Percentiles rank a stretch among this genome's conserved stretches.
These are phyloP conservation scores for Dissophora ornata DNA, from an alignment of 192 early-diverging fungal species.

Conservation along the genomic window DNA sequence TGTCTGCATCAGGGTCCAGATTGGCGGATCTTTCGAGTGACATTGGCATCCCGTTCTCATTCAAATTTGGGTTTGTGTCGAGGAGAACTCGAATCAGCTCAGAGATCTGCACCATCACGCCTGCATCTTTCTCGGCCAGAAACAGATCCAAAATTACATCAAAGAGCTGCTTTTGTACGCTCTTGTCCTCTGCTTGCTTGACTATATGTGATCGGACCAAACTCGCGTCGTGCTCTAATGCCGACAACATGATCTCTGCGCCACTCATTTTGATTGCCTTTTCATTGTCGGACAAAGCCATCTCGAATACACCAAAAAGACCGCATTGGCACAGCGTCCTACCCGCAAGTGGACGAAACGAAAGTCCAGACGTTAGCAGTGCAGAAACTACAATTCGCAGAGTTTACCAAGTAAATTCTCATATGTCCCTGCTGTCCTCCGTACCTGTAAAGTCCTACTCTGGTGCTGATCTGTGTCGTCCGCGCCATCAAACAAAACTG, in stretches of 20 bases:
- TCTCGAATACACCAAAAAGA: constrained; percentile 80
- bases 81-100: constrained; percentile 82
- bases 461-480: constrained; percentile 71
- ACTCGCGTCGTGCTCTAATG: constrained; percentile 82
- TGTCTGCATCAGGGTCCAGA: constrained; percentile 67
- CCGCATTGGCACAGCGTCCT: constrained; percentile 80
- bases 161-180: constrained; percentile 58
- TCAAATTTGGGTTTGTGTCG: constrained; percentile 58
- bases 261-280: constrained; percentile 67
- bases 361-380: background rate
- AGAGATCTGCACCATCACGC: constrained; percentile 72
- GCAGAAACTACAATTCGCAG: background rate
- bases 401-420: too few relatives aligned
- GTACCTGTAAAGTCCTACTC: constrained; percentile 72
- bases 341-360: constrained; percentile 1
- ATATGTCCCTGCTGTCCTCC: too few relatives aligned
- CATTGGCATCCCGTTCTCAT: constrained; percentile 23
- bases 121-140: constrained; percentile 67
- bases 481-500: constrained; percentile 83
- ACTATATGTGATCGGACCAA: constrained; percentile 76
- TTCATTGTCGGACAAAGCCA: constrained; percentile 69
- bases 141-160: constrained; percentile 74
- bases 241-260: constrained; percentile 72
- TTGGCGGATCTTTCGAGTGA: constrained; percentile 5
- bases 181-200: constrained; percentile 54